Evolutionary conservation across 2,329 filamentous ascomycete genomes (phyloP).

Genomic region (Xylaria sp.): DNA sequence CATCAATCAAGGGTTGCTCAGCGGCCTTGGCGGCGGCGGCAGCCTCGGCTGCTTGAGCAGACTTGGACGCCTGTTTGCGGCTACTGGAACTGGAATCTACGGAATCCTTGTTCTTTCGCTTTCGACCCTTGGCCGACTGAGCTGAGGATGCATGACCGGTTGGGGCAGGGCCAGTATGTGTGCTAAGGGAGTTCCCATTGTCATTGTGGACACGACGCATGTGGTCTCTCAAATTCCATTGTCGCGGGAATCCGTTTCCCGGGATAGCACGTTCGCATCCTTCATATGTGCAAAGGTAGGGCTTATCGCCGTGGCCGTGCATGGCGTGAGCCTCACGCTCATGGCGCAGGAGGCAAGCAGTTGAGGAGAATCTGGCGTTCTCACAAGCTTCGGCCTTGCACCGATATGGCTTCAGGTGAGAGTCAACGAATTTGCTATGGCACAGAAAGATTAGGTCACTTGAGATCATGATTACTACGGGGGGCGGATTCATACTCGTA

Average conservation of each 20-base stretch:
- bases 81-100: slow-evolving; percentile 54
- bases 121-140: slow-evolving; percentile 61
- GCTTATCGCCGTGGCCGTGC: slow-evolving; percentile 93
- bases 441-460: slow-evolving; percentile 36
- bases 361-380: slow-evolving; percentile 91
- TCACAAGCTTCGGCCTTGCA: slow-evolving; percentile 89
- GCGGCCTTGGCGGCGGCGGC: slow-evolving; percentile 51
- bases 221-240: slow-evolving; percentile 96
- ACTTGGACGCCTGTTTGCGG: slow-evolving; percentile 63
- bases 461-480: neutral
- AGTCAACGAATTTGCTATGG: slow-evolving; percentile 92
- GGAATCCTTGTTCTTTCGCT: slow-evolving; percentile 66
- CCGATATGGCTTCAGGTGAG: slow-evolving; percentile 94
- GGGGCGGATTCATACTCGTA: slow-evolving; percentile 79
- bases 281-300: slow-evolving; percentile 86
- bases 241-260: slow-evolving; percentile 90
- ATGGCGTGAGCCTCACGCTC: slow-evolving; percentile 96
- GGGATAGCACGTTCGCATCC: slow-evolving; percentile 85
- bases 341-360: slow-evolving; percentile 91
- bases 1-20: slow-evolving; percentile 59
- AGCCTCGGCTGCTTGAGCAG: slow-evolving; percentile 48
- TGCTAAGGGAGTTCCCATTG: slow-evolving; percentile 54
- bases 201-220: slow-evolving; percentile 93
- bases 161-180: slow-evolving; percentile 54
- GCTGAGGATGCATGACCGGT: slow-evolving; percentile 49